Evolutionary conservation across 2,329 filamentous ascomycete species (phyloP).

Genomic region (Cryphonectria nitschkei): DNA sequence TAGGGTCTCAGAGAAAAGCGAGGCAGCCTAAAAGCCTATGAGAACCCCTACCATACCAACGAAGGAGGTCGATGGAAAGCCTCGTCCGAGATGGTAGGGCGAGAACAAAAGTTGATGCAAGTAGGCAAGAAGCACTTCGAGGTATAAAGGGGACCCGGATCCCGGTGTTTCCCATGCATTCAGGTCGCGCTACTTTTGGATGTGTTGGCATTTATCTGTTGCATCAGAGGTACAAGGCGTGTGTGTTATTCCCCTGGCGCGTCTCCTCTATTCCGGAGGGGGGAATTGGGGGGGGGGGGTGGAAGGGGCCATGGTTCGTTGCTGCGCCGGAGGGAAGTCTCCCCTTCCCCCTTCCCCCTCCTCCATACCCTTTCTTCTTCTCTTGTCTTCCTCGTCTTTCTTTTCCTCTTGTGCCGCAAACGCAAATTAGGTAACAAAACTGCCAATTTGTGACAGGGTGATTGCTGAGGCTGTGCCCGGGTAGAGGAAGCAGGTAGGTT

Average conservation of each 20-base stretch:
- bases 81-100: constrained; percentile 1
- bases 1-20: too few relatives aligned
- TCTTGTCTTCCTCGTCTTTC: not conserved
- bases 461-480: not conserved
- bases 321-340: not conserved
- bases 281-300: too few relatives aligned
- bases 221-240: not conserved
- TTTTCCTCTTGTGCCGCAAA: not conserved
- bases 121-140: constrained; percentile 7
- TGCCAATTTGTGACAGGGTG: not conserved
- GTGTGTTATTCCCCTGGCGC: not conserved
- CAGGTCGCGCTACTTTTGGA: not conserved
- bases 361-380: not conserved
- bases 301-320: not conserved
- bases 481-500: not conserved
- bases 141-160: not conserved
- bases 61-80: not conserved
- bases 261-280: not conserved
- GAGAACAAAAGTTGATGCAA: not conserved
- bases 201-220: not conserved
- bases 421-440: not conserved
- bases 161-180: not conserved
- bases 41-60: not conserved
- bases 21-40: constrained; percentile 5
- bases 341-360: not conserved